Base-by-base conservation (phyloP, 305 asterid species). In the Plantago rigida region DNA sequence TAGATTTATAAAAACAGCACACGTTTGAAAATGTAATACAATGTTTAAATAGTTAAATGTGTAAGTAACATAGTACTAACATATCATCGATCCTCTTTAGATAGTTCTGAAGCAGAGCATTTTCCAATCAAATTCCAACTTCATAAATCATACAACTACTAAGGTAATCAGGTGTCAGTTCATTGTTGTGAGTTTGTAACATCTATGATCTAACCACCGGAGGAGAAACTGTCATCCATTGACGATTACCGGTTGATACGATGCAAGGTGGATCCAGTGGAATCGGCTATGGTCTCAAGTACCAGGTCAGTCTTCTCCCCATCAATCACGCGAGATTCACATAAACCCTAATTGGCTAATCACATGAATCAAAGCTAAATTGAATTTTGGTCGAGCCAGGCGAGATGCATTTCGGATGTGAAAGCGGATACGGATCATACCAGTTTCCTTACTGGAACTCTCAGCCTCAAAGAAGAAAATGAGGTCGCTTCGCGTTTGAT, bases 351-450 rank as follows among this genome's bases (percentile, higher is more conserved):
- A 51, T 55, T 29, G n/a, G 4, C 3, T 11, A 13, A 28, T 22
- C 26, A 22, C 26, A 22, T 2, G 26, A 2, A 22, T 22, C 26
- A 4, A 29, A 10, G 8, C 61, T 73, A 46, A 71, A 63, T 47
- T 54, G 65, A 61, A 49, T 58, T 39, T 64, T 57, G 67, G 44
- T 71, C 70, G 22, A 69, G 28, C 36, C 63, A 91, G 98, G 98
- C 95, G 41, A 80, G 96, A 71, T 88, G 98, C 85, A 92, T 92
- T 77, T 79, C 94, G 54, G 96, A 86, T 66, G 96, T 88, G 64
- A 88, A 88, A 76, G 98, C 98, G 15, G 96, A 92, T 71, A 81
- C 94, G 42, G 98, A 92, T 82, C 98, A 92, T 69, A 92, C 98
- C 70, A 82, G 85, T 65, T 92, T 92, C 68, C 87, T 92, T 56